These are phyloP conservation scores for Ophiocordyceps robertsii DNA, from an alignment of 2,329 filamentous ascomycete genomes.

Conservation along the genomic window DNA sequence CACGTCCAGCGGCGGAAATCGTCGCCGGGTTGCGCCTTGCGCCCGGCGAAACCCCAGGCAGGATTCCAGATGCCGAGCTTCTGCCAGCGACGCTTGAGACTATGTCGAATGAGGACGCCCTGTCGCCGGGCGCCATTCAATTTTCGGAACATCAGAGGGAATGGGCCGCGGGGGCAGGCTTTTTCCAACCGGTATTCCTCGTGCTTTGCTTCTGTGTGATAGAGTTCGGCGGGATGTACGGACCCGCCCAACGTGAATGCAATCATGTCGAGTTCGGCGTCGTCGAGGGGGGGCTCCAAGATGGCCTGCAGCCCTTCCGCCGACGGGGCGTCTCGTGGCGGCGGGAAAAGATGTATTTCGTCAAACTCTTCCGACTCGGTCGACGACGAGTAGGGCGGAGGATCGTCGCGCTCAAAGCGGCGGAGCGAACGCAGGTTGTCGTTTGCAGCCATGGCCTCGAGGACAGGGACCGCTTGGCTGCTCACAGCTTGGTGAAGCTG, in stretches of 20 bases:
- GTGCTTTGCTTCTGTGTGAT: not conserved
- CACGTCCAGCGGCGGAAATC: not conserved
- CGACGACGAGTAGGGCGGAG: not conserved
- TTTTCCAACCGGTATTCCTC: not conserved
- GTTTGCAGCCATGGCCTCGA: not conserved
- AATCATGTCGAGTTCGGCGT: not conserved
- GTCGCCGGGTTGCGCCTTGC: not conserved
- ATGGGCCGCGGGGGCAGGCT: too few relatives aligned
- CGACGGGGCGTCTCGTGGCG: not conserved
- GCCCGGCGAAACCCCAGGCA: constrained; percentile 1
- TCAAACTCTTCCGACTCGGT: constrained; percentile 1
- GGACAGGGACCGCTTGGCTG: not conserved
- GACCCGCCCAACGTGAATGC: not conserved
- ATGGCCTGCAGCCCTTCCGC: not conserved
- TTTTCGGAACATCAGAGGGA: not conserved
- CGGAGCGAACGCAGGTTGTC: not conserved
- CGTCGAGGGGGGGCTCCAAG: not conserved
- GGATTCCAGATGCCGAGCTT: constrained; percentile 2
- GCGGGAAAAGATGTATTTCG: too few relatives aligned
- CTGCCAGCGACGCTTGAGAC: constrained; percentile 1
- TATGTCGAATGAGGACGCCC: not conserved
- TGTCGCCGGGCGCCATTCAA: not conserved
- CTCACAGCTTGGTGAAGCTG: not conserved
- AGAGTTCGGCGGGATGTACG: not conserved
- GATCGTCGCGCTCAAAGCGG: constrained; percentile 1